Conservation (phyloP, 139 green algal genomes). For the Chlorella sp. region DNA sequence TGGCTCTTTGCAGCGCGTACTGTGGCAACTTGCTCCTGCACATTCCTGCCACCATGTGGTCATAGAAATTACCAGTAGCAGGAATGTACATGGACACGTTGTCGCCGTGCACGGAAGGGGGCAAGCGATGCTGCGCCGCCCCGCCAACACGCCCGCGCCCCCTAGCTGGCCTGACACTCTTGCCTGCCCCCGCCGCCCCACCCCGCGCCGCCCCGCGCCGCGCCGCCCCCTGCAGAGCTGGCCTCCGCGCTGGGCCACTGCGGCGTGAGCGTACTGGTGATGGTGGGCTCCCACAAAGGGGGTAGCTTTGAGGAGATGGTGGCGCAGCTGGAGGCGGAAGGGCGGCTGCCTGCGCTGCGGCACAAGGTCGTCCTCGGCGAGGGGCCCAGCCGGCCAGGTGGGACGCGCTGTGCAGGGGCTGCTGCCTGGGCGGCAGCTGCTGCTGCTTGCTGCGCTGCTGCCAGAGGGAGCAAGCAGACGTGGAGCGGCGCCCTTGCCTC, state of each 20-base stretch:
- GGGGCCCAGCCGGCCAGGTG: background rate
- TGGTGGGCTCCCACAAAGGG: background rate
- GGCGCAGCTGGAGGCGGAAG: background rate
- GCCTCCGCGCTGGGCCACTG: constrained; percentile 8
- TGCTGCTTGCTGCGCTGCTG: background rate
- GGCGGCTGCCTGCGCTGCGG: too few relatives aligned
- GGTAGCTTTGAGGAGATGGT: constrained; percentile 11
- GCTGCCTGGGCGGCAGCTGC: background rate
- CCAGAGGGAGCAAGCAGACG: background rate
- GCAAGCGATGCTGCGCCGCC: too few relatives aligned
- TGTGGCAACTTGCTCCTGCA: too few relatives aligned
- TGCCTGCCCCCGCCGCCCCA: too few relatives aligned
- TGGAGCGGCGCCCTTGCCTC: background rate
- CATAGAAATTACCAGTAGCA: too few relatives aligned
- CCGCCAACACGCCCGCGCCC: too few relatives aligned
- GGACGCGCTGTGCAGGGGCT: background rate
- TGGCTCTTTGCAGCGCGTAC: too few relatives aligned
- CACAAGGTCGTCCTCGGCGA: constrained; percentile 14
- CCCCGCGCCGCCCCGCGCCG: too few relatives aligned
- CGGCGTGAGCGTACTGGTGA: constrained; percentile 9
- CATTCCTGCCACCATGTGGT: too few relatives aligned
- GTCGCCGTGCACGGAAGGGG: too few relatives aligned
- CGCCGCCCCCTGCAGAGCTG: constrained; percentile 26
- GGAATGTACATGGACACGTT: too few relatives aligned
- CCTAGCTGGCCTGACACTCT: too few relatives aligned